Conservation (phyloP, 176 grass and related monocot genomes). For the Triticum monococcum region DNA sequence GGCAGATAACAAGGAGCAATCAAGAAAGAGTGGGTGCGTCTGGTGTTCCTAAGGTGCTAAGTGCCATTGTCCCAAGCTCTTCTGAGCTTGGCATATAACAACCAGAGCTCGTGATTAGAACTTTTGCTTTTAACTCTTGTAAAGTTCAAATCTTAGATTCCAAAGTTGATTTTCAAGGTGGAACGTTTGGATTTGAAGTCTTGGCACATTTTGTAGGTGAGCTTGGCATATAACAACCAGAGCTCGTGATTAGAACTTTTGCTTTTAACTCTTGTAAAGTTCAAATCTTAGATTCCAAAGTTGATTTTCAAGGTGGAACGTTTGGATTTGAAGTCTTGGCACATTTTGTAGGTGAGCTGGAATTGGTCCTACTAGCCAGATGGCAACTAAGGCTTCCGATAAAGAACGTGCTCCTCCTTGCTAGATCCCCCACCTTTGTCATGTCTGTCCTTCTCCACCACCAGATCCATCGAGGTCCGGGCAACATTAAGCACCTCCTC, state of each 20-base stretch:
- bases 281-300: background rate
- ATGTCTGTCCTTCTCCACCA: background rate
- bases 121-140: background rate
- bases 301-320: background rate
- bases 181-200: background rate
- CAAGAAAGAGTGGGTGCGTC: background rate
- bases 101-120: background rate
- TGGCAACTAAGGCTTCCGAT: background rate
- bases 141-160: background rate
- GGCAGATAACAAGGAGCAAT: background rate
- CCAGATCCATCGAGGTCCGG: background rate
- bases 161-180: background rate
- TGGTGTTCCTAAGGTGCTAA: background rate
- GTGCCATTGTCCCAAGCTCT: background rate
- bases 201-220: background rate
- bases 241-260: background rate
- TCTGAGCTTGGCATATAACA: background rate
- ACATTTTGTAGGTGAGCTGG: background rate
- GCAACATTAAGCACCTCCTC: background rate
- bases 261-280: background rate
- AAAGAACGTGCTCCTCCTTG: background rate
- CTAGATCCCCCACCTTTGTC: background rate
- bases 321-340: background rate
- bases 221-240: background rate
- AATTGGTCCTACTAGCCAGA: background rate